phyloP scores from a whole-genome alignment of 1,284 basidiomycete genomes.

The Schizopora paradoxa region DNA sequence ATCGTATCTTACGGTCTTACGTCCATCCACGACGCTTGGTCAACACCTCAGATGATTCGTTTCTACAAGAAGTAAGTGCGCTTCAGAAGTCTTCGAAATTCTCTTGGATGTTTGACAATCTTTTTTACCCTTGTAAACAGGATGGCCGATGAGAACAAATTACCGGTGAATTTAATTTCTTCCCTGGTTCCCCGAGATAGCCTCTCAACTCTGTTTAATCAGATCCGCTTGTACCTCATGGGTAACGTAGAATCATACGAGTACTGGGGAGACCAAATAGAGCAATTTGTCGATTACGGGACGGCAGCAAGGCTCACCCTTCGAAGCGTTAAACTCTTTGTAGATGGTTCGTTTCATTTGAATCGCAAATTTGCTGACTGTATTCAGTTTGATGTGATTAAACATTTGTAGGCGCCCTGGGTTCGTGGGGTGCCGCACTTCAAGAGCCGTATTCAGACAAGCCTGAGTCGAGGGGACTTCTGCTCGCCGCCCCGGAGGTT shows the following conservation, averaged over 20 bases:
- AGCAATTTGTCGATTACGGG: conserved; percentile 58
- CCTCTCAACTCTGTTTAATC: neutral
- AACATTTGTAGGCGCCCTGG: conserved; percentile 63
- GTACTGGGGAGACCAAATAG: conserved; percentile 63
- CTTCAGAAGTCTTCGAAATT: neutral
- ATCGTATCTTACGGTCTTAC: conserved; percentile 75
- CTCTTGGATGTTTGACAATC: neutral
- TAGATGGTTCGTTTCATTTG: conserved; percentile 50
- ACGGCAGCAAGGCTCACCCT: conserved; percentile 59
- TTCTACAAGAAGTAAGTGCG: conserved; percentile 60
- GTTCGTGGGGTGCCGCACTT: conserved; percentile 88
- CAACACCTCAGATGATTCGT: conserved; percentile 45
- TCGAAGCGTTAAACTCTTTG: conserved; percentile 80
- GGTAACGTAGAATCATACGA: conserved; percentile 49
- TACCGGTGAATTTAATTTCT: conserved; percentile 47
- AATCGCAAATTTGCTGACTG: neutral
- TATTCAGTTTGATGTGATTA: conserved; percentile 1
- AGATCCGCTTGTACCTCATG: conserved; percentile 81
- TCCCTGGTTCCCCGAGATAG: neutral
- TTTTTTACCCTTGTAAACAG: conserved; percentile 10
- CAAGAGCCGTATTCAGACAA: conserved; percentile 82
- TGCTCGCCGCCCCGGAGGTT: conserved; percentile 51
- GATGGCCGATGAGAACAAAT: conserved; percentile 47
- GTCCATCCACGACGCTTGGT: conserved; percentile 77
- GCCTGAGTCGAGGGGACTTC: conserved; percentile 61